Evolutionary conservation across 2,329 filamentous ascomycete species (phyloP).

Genomic region (Fusarium annulatum): DNA sequence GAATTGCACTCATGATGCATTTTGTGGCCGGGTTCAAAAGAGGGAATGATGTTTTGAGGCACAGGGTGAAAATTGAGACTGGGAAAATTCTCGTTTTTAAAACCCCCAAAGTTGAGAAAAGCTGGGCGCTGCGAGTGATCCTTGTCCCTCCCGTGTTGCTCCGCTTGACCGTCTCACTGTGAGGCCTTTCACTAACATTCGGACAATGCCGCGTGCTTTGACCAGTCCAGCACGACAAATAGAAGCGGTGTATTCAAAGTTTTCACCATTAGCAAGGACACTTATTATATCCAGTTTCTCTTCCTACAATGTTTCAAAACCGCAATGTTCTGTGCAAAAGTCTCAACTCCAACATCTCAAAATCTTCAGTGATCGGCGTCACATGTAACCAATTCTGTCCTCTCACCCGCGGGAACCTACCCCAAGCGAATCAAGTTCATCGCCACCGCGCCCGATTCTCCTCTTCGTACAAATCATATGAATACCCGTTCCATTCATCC

Average conservation of each 20-base stretch:
- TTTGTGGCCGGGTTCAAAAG: background rate
- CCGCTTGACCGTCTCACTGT: conserved; percentile 23
- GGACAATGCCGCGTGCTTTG: conserved; percentile 25
- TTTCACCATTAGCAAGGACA: background rate
- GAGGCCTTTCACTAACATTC: conserved; percentile 6
- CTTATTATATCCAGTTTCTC: background rate
- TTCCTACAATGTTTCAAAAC: background rate
- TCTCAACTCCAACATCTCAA: background rate
- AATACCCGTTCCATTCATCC: conserved; percentile 47
- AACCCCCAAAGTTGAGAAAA: conserved; percentile 12
- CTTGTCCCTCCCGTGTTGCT: conserved; percentile 24
- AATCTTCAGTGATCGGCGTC: conserved; percentile 10
- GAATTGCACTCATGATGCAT: conserved; percentile 33
- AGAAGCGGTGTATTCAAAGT: conserved; percentile 5
- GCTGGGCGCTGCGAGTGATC: conserved; percentile 14
- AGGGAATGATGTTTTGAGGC: background rate
- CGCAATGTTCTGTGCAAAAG: background rate
- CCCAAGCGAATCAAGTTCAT: background rate
- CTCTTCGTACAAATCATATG: conserved; percentile 45
- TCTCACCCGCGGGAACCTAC: background rate
- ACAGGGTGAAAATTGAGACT: background rate
- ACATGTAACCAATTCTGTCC: conserved; percentile 11
- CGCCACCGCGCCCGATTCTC: conserved; percentile 38
- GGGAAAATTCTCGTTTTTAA: conserved; percentile 20
- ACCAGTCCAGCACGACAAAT: background rate